Conservation (phyloP, 345 rosid species). For the Eucalyptus virginea region DNA sequence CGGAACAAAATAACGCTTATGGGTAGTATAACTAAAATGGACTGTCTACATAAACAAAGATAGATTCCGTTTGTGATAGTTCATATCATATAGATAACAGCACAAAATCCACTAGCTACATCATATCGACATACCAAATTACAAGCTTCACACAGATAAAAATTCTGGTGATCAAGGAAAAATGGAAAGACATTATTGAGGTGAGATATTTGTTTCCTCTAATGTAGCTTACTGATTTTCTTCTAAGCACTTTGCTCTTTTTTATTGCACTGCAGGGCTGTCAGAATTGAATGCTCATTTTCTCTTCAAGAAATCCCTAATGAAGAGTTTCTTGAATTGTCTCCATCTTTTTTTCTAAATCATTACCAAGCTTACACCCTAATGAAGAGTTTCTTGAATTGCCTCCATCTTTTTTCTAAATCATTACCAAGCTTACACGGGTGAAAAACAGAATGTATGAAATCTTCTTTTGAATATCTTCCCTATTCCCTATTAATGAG, state of each 20-base stretch:
- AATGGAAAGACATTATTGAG: not conserved
- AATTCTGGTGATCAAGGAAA: not conserved
- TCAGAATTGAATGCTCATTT: not conserved
- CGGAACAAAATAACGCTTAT: too few relatives aligned
- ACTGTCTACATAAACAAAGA: too few relatives aligned
- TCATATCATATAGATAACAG: not conserved
- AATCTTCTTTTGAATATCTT: not conserved
- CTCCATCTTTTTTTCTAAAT: not conserved
- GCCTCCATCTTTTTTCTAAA: not conserved
- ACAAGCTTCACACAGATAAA: not conserved
- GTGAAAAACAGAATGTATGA: not conserved
- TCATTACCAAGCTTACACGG: not conserved
- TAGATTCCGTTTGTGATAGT: not conserved
- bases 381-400: not conserved
- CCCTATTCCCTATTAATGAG: not conserved
- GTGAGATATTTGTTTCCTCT: not conserved
- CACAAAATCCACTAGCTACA: not conserved
- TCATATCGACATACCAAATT: not conserved
- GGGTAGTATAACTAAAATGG: rapidly evolving
- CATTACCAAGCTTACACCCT: not conserved
- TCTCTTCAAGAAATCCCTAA: not conserved
- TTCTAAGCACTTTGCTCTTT: not conserved
- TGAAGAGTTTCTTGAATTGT: not conserved
- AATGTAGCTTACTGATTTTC: not conserved
- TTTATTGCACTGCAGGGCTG: not conserved